Conservation (phyloP, 495 filamentous ascomycete species). For the Acidiella bohemica region DNA sequence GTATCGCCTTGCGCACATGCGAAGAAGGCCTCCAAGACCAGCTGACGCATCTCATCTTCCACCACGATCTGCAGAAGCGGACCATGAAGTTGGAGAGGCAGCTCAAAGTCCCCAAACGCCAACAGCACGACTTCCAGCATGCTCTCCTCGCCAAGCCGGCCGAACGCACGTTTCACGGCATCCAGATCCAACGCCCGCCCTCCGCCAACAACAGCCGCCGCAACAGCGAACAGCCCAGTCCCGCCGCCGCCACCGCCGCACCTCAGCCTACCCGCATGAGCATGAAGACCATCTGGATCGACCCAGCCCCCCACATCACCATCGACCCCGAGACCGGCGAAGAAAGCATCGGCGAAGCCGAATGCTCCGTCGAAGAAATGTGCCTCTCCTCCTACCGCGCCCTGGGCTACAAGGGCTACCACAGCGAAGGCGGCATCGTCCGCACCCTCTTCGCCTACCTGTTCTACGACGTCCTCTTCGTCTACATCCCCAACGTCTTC, state of each 20-base stretch:
- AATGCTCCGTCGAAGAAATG: conserved; percentile 84
- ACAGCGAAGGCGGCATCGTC: conserved; percentile 79
- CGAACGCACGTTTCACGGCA: conserved; percentile 61
- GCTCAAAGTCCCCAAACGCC: conserved; percentile 67
- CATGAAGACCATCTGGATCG: conserved; percentile 76
- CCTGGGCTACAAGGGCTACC: conserved; percentile 86
- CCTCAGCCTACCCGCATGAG: conserved; percentile 32
- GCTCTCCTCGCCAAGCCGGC: conserved; percentile 59
- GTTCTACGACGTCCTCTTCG: conserved; percentile 86
- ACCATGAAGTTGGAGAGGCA: conserved; percentile 76
- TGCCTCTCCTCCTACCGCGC: conserved; percentile 73
- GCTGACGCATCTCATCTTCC: conserved; percentile 78
- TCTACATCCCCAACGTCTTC: conserved; percentile 92
- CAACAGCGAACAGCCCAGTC: conserved; percentile 22
- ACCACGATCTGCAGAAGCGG: conserved; percentile 89
- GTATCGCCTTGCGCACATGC: conserved; percentile 67
- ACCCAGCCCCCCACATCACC: conserved; percentile 28
- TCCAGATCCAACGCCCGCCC: conserved; percentile 50
- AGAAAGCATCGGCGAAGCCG: conserved; percentile 45
- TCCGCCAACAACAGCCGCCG: conserved; percentile 15
- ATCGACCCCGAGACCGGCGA: conserved; percentile 9
- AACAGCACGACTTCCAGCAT: conserved; percentile 89
- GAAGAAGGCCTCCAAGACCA: conserved; percentile 76
- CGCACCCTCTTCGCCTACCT: conserved; percentile 83
- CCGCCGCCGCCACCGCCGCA: background rate